phyloP scores from a whole-genome alignment of 1,284 basidiomycete genomes.

The Stygiomarasmius scandens region DNA sequence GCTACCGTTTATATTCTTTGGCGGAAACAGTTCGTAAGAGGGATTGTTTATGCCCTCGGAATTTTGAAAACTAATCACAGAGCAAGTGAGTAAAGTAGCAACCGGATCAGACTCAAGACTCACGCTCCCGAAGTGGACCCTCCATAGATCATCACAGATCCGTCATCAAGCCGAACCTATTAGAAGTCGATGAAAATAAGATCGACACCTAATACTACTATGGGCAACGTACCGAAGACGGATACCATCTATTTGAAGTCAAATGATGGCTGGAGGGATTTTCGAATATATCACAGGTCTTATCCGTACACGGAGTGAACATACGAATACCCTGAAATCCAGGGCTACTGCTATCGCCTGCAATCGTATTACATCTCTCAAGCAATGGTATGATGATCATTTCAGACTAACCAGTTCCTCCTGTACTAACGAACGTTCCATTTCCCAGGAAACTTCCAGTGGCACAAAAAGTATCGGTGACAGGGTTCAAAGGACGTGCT shows the following conservation, averaged over 20 bases:
- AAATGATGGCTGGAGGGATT: constrained; percentile 22
- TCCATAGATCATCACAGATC: constrained; percentile 20
- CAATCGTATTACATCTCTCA: no score
- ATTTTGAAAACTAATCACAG: constrained; percentile 32
- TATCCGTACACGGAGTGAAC: constrained; percentile 60
- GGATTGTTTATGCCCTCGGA: constrained; percentile 38
- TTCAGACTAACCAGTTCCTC: not conserved
- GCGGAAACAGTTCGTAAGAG: constrained; percentile 45
- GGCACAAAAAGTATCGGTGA: constrained; percentile 48
- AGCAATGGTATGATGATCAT: no score
- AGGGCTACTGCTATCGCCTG: constrained; percentile 66
- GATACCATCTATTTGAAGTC: constrained; percentile 40
- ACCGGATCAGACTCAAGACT: constrained; percentile 2
- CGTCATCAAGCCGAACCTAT: constrained; percentile 25
- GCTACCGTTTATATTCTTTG: constrained; percentile 43
- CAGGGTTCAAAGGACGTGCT: constrained; percentile 36
- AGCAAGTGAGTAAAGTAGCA: not conserved
- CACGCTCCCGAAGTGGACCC: constrained; percentile 19
- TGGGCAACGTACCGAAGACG: constrained; percentile 30
- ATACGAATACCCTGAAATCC: constrained; percentile 66
- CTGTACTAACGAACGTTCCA: constrained; percentile 33
- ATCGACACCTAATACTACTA: constrained; percentile 26
- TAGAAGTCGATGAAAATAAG: not conserved
- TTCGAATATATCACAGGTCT: constrained; percentile 37
- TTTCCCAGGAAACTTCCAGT: constrained; percentile 43